phyloP scores from a whole-genome alignment of 2,329 filamentous ascomycete genomes.

The Zymoseptoria crescenta region DNA sequence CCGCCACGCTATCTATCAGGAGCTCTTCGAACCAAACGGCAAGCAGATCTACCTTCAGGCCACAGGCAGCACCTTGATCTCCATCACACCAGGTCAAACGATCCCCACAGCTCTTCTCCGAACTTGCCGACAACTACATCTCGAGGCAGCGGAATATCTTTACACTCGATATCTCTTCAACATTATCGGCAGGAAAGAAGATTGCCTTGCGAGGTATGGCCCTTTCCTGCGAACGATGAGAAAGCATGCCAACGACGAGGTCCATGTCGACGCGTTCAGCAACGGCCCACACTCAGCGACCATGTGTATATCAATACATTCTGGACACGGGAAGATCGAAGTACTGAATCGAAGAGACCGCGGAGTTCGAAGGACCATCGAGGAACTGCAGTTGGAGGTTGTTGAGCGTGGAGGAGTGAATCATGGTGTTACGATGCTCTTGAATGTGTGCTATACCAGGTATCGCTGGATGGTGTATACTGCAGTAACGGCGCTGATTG shows the following conservation, averaged over 20 bases:
- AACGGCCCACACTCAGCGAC: slow-evolving; percentile 26
- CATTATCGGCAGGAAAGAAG: slow-evolving; percentile 24
- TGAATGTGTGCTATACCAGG: not conserved
- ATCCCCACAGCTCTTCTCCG: slow-evolving; percentile 14
- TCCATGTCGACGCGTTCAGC: slow-evolving; percentile 24
- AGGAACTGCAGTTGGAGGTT: slow-evolving; percentile 13
- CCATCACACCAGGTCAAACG: slow-evolving; percentile 4
- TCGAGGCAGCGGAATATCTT: slow-evolving; percentile 21
- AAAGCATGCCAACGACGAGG: slow-evolving; percentile 16
- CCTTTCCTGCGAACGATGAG: slow-evolving; percentile 14
- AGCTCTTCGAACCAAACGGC: slow-evolving; percentile 20
- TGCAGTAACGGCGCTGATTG: not conserved
- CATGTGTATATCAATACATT: slow-evolving; percentile 24
- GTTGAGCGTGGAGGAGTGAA: not conserved
- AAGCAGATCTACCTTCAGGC: slow-evolving; percentile 26
- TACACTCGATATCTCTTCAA: slow-evolving; percentile 29
- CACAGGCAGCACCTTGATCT: slow-evolving; percentile 4
- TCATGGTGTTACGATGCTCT: not conserved
- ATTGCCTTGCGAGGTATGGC: slow-evolving; percentile 20
- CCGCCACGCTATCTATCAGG: slow-evolving; percentile 24
- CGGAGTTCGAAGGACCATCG: slow-evolving; percentile 14
- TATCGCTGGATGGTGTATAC: not conserved
- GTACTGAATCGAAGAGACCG: slow-evolving; percentile 15
- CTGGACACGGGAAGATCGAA: slow-evolving; percentile 14
- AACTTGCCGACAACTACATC: slow-evolving; percentile 15